Conservation (phyloP, 306 rosid species). For the Rosa multiflora region DNA sequence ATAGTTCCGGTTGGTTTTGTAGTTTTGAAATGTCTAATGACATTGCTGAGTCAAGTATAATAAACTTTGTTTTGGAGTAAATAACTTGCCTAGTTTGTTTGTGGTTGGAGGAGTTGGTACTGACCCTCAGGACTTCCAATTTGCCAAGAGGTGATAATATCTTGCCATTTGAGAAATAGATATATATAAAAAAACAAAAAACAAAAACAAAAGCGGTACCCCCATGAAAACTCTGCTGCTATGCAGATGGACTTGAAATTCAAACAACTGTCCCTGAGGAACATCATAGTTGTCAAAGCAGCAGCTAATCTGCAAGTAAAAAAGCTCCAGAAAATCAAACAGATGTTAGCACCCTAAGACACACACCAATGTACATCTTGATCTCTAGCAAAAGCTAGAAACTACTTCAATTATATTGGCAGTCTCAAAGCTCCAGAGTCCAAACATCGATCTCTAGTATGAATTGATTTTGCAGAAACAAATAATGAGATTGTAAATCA, state of each 20-base stretch:
- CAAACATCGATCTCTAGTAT: too few species aligned
- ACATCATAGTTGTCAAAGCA: background rate
- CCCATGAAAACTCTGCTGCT: background rate
- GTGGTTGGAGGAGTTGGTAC: background rate
- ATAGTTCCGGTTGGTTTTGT: background rate
- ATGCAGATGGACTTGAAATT: conserved; percentile 2
- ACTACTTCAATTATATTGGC: background rate
- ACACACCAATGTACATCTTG: conserved; percentile 7
- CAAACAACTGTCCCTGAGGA: background rate
- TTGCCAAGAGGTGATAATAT: background rate
- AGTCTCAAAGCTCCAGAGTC: background rate
- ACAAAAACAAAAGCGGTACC: background rate
- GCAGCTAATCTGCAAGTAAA: background rate
- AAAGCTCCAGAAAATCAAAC: background rate
- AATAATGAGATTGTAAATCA: too few species aligned
- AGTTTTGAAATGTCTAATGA: background rate
- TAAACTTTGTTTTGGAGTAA: background rate
- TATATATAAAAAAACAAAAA: background rate
- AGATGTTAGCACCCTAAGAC: background rate
- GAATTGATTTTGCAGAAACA: too few species aligned
- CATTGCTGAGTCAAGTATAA: background rate
- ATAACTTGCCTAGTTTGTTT: background rate
- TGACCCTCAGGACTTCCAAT: background rate
- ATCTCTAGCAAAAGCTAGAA: background rate
- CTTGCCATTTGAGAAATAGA: background rate